phyloP scores from a whole-genome alignment of 2,329 filamentous ascomycete species.

The Metarhizium guizhouense region DNA sequence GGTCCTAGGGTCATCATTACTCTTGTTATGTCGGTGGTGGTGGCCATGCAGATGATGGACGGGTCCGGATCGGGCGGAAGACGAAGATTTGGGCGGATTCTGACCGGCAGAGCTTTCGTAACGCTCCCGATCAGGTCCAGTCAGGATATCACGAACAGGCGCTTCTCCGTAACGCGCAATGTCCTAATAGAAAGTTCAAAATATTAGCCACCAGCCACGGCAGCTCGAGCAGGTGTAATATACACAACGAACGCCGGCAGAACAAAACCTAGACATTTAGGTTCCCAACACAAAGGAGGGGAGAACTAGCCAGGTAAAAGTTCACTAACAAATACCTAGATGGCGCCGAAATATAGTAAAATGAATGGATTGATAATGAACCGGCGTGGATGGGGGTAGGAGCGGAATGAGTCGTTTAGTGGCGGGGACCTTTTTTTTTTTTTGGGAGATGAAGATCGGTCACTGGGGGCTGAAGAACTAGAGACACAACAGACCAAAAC shows the following conservation, averaged over 20 bases:
- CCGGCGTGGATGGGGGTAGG: neutral
- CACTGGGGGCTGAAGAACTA: neutral
- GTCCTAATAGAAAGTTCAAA: slow-evolving; percentile 38
- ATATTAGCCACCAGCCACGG: neutral
- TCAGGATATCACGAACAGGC: slow-evolving; percentile 61
- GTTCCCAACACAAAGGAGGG: neutral
- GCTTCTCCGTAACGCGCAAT: slow-evolving; percentile 71
- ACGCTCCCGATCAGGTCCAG: slow-evolving; percentile 60
- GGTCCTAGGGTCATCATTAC: slow-evolving; percentile 56
- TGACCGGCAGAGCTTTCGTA: slow-evolving; percentile 39
- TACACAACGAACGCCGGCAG: neutral
- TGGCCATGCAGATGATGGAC: slow-evolving; percentile 59
- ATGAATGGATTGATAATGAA: slow-evolving; percentile 1
- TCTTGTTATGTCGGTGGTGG: slow-evolving; percentile 59
- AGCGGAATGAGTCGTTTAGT: neutral
- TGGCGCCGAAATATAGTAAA: neutral
- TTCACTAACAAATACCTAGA: neutral
- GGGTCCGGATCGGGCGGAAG: slow-evolving; percentile 50
- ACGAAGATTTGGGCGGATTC: slow-evolving; percentile 51
- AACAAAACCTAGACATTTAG: neutral
- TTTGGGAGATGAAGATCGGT: slow-evolving; percentile 1
- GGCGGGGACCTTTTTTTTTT: neutral
- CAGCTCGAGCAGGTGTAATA: neutral
- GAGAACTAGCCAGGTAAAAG: neutral
- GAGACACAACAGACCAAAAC: neutral